Base-by-base conservation (phyloP, 2,329 filamentous ascomycete genomes). In the Waltergamsia citrina region DNA sequence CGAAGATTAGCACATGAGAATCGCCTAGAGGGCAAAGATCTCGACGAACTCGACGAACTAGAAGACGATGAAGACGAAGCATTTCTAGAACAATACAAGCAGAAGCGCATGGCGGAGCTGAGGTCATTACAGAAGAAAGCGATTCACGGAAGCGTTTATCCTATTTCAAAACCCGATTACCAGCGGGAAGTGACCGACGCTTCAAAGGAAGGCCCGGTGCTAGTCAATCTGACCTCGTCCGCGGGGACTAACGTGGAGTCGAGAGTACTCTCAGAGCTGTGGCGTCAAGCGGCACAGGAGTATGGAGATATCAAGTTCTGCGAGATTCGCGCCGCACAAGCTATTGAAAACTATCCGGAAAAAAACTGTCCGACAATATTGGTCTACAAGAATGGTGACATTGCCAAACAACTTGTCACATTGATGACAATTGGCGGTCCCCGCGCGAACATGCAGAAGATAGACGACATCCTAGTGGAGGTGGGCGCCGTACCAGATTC, bases 241-340 rank as follows among this genome's bases (percentile, higher is more conserved):
- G 64, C 78, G 38, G 81, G 84, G 32, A 83, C 75, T 34, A 95
- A 95, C 50, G 71, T 81, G 22, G 88, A 96, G 60, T 94, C 87
- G 4, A 74, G 83, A 39, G 67, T 95, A 4, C 61, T 96, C 46
- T 78, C 80, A 1, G 83, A 94, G 51, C 67, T 95, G 15, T 98
- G 90, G 88, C 71, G 81, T 23, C 78, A 87, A 50, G 71, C 92
- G 26, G 90, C 92, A 1, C 63, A 60, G 39, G 86, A 90, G 50
- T 98, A 87, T 51, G 86, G 87, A 15, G 90, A 98, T 43, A 67
- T 98, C 56, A 98, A 98, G 62, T 98, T 98, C 60, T 96, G 90
- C 56, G 85, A 96, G 62, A 96, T 98, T 46, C 75, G 81, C 46
- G 92, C 81, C 6, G 80, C 86, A 51, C 77, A 95, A 62, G 94